Conservation (phyloP, 345 rosid genomes). For the Aquilaria yunnanensis region DNA sequence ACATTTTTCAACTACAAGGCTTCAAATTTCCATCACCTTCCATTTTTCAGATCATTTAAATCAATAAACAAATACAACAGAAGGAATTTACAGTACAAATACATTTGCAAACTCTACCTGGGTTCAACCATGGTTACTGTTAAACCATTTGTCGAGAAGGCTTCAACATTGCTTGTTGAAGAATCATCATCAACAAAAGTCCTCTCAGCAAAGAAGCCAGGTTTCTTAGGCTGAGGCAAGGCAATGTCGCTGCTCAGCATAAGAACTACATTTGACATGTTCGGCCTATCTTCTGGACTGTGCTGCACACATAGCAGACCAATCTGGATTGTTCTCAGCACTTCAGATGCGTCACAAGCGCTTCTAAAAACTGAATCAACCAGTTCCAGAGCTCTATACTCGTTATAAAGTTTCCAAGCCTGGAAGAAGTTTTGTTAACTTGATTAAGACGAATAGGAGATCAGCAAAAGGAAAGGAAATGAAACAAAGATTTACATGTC, state of each 20-base stretch:
- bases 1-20: not conserved
- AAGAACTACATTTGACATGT: slow-evolving; percentile 17
- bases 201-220: slow-evolving; percentile 17
- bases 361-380: not conserved
- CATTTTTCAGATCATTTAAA: too few relatives aligned
- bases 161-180: slow-evolving; percentile 12
- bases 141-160: slow-evolving; percentile 3
- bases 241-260: slow-evolving; percentile 15
- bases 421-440: not conserved
- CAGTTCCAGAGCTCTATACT: slow-evolving; percentile 11
- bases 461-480: not conserved
- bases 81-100: too few relatives aligned
- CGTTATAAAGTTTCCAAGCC: slow-evolving; percentile 20
- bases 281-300: slow-evolving; percentile 17
- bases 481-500: slow-evolving; percentile 23
- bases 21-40: too few relatives aligned
- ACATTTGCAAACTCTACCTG: too few relatives aligned
- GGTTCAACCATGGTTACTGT: slow-evolving; percentile 1
- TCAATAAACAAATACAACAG: too few relatives aligned
- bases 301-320: slow-evolving; percentile 21
- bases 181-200: slow-evolving; percentile 7
- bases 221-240: slow-evolving; percentile 19
- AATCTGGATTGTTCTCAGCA: slow-evolving; percentile 9
- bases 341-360: not conserved
- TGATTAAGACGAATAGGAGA: not conserved